Base-by-base conservation (phyloP, 495 filamentous ascomycete genomes). In the Aspergillus nanangensis region DNA sequence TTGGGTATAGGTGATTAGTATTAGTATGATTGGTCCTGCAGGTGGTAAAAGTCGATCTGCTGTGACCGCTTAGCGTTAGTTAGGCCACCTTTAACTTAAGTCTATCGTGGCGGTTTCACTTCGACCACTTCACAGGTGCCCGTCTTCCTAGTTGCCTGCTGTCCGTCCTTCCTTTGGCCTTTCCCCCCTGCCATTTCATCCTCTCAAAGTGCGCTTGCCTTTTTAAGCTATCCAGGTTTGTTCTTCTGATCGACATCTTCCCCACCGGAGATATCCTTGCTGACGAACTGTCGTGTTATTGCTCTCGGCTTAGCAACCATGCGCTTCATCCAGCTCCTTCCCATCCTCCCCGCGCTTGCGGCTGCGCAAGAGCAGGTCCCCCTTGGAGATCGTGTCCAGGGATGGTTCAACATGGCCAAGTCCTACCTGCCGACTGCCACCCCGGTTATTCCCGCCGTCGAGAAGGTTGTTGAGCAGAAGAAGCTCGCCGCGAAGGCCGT, bases 291-390 rank as follows among this genome's bases (percentile, higher is more conserved):
- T 27, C 49, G 34, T 47, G 47, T 50, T 38, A 31, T 45, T 37
- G 20, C 25, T 14, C 21, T 25, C 11, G 13, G n/a, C 8, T 38
- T 22, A 56, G 47, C 57, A 61, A 31, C 48, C 61, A 92, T 92
- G 87, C 87, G 83, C 60, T 78, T 87, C 69, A 72, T 81, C 50
- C 72, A 79, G 39, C 48, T 77, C 20, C 65, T 87, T 52, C 51
- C 82, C 27, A 73, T 89, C 48, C 76, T 89, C 53, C 83, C 87
- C 47, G 74, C 84, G 18, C 71, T 93, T 56, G 84, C 82, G 45
- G 68, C 75, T 41, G 86, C 85, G 62, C 76, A 90, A 74, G 72
- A 85, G 69, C 81, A 92, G 76, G 67, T 84, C 67, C 81, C 79
- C 45, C 80, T 90, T 54, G 72, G 74, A 39, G 83, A 89, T 38